A percentile compares a stretch with the other conserved stretches of the same genome.
These are phyloP conservation scores for Piloderma croceum DNA, from an alignment of 768 basidiomycete species.

Conservation along the genomic window DNA sequence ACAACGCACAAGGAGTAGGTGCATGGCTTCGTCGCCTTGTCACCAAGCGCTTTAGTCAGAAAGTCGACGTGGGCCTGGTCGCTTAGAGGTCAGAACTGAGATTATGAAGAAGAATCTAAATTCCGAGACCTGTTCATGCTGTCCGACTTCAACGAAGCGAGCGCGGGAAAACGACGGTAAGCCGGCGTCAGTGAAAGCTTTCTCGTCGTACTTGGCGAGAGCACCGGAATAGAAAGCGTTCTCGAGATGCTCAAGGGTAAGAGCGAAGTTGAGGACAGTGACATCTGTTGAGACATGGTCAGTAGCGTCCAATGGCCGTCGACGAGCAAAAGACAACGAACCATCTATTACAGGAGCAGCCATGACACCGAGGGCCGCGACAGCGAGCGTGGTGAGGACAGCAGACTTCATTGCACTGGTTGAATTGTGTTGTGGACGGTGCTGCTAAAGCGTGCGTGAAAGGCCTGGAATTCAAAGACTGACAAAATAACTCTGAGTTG, in stretches of 20 bases:
- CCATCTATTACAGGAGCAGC: too few species aligned
- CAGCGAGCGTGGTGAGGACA: too few species aligned
- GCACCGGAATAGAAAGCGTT: constrained; percentile 39
- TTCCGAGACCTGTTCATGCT: constrained; percentile 55
- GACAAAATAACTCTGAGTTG: too few species aligned
- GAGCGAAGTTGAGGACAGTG: constrained; percentile 39
- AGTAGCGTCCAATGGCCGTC: too few species aligned
- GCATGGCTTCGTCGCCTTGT: constrained; percentile 46
- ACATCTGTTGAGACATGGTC: constrained; percentile 23
- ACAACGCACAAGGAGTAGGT: constrained; percentile 51
- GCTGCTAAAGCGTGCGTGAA: too few species aligned
- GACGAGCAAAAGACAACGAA: too few species aligned
- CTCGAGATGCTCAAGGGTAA: constrained; percentile 45
- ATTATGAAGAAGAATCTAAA: too few species aligned
- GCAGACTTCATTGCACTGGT: too few species aligned
- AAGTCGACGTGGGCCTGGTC: constrained; percentile 48
- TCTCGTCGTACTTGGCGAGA: constrained; percentile 39
- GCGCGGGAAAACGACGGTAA: constrained; percentile 44
- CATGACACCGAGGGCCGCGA: too few species aligned
- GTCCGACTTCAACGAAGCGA: constrained; percentile 45
- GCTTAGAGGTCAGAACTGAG: too few species aligned
- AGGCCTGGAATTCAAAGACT: too few species aligned
- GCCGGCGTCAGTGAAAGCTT: constrained; percentile 43
- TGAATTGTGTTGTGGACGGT: too few species aligned
- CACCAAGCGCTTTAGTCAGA: constrained; percentile 39